phyloP scores from a whole-genome alignment of 2,329 filamentous ascomycete species.

The Cytospora mali region DNA sequence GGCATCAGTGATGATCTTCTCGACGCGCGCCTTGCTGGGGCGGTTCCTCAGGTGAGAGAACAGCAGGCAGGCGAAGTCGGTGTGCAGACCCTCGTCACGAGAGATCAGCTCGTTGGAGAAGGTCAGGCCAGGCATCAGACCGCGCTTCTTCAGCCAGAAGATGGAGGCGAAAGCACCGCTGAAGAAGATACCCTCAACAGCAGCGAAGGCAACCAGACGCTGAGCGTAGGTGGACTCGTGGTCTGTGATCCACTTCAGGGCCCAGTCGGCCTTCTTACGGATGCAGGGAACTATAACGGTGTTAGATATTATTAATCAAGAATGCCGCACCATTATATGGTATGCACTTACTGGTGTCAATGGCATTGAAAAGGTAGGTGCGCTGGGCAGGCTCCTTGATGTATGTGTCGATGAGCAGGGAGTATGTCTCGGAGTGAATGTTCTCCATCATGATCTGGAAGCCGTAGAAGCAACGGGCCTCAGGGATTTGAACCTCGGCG shows the following conservation, averaged over 20 bases:
- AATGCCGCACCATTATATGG: constrained; percentile 33
- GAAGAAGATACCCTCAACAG: constrained; percentile 99
- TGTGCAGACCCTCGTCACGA: constrained; percentile 98
- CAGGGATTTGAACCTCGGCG: constrained; percentile 92
- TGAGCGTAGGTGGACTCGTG: constrained; percentile 92
- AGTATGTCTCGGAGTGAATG: constrained; percentile 99
- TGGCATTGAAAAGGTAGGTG: constrained; percentile 94
- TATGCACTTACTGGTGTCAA: constrained; percentile 81
- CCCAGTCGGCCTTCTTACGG: constrained; percentile 98
- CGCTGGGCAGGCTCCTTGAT: constrained; percentile 97
- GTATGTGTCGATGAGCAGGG: constrained; percentile 97
- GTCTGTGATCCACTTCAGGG: constrained; percentile 91
- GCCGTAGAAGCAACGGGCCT: constrained; percentile 99
- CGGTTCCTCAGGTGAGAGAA: constrained; percentile 97
- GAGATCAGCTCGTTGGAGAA: constrained; percentile 99
- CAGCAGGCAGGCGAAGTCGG: constrained; percentile 95
- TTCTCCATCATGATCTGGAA: constrained; percentile 99
- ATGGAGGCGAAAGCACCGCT: constrained; percentile 97
- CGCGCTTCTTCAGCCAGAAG: constrained; percentile 99
- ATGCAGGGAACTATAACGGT: constrained; percentile 82
- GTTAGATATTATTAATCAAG: constrained; percentile 60
- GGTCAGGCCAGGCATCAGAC: constrained; percentile 95
- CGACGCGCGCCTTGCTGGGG: constrained; percentile 77
- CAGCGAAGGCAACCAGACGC: constrained; percentile 94
- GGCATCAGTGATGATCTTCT: constrained; percentile 91